These are phyloP conservation scores for Cystoisospora suis DNA, from an alignment of 169 alveolate species.

Conservation along the genomic window DNA sequence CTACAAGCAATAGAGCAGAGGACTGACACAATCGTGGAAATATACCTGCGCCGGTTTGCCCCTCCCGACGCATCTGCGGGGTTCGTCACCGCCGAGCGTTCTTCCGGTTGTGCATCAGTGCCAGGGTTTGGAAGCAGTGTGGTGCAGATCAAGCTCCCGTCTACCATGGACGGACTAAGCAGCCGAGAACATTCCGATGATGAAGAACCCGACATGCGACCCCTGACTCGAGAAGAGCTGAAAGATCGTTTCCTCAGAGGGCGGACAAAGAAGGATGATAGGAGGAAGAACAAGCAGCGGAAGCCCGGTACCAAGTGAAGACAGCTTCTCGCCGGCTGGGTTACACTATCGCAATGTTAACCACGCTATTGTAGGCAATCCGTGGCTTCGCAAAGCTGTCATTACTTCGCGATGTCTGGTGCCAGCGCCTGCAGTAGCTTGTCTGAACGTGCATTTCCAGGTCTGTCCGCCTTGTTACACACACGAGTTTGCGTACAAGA, in stretches of 20 bases:
- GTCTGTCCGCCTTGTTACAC: no score
- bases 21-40: neutral
- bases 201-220: constrained; percentile 44
- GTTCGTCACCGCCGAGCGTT: neutral
- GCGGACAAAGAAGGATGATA: neutral
- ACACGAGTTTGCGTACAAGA: no score
- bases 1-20: constrained; percentile 43
- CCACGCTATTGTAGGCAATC: no score
- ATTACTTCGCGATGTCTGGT: no score
- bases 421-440: no score
- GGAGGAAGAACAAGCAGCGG: neutral
- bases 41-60: neutral
- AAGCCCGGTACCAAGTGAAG: constrained; percentile 1
- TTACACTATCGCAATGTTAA: no score
- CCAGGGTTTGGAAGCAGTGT: neutral
- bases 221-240: constrained; percentile 47
- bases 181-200: constrained; percentile 46
- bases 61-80: neutral
- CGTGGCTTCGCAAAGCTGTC: no score
- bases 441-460: no score
- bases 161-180: constrained; percentile 37
- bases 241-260: neutral
- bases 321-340: neutral
- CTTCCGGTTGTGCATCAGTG: neutral
- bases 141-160: constrained; percentile 43